Evolutionary conservation across 805 yeast species (phyloP), one percentile per base, ranked within the genome.

Genomic region (Yamadazyma phyllophila): DNA sequence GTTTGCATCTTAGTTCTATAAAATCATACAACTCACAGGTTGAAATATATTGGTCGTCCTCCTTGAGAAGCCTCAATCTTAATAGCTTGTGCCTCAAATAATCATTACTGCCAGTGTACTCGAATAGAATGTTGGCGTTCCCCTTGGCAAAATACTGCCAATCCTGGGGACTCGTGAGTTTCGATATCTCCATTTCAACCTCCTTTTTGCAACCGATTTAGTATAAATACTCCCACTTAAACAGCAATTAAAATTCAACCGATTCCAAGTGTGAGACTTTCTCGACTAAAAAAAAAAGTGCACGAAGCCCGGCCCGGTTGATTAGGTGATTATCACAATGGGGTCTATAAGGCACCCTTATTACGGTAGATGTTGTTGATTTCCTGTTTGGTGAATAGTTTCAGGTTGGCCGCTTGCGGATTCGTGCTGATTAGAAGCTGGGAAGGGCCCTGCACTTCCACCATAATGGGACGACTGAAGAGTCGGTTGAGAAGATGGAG

Each of bases 111-210:
- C 80, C 81, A 1, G 44, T 52, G 50, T 76, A 75, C 37, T 57
- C 56, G 53, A 73, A 74, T 4, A 78, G 64, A 2, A 71, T 69
- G 48, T 78, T 78, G 33, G 83, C 82, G 16, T 69, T 64, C 0
- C 83, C 83, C 33, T 67, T 69, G 12, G 72, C 74, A 36, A 72
- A 59, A 51, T 66, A 71, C 6, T 46, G 45, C 82, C 82, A 77
- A n/a, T 71, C 73, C 4, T 55, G 55, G n/a, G 64, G 59, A 27
- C 53, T 45, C 9, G 69, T 60, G 33, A 61, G 54, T 50, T 67
- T 67, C 26, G 63, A 64, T 37, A 65, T 69, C 51, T 65, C 71
- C 74, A 67, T 68, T n/a, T 12, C 24, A 20, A 20, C 24, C 24
- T 20, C 24, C 24, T 20, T 20, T 26, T 26, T 37, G 27, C 31